phyloP scores from a whole-genome alignment of 331 rosid genomes.

The Telfairia occidentalis region DNA sequence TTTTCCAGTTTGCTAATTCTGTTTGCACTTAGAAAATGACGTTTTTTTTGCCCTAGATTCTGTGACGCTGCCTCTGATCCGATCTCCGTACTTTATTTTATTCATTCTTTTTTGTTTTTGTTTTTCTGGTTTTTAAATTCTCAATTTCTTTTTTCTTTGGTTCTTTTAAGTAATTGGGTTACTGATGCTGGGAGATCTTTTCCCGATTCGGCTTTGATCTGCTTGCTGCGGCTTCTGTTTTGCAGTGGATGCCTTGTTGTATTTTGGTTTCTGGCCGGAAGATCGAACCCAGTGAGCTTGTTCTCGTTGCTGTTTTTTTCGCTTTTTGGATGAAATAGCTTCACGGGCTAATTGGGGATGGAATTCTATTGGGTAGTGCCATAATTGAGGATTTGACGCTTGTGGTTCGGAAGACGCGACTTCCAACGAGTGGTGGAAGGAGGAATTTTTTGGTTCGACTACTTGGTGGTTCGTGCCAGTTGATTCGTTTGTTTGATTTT shows the following conservation, averaged over 20 bases:
- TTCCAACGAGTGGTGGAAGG: slow-evolving; percentile 19
- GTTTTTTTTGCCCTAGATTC: slow-evolving; percentile 36
- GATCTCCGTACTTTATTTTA: slow-evolving; percentile 22
- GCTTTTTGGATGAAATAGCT: background rate
- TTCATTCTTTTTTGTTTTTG: background rate
- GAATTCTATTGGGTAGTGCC: slow-evolving; percentile 6
- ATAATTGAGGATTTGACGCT: slow-evolving; percentile 17
- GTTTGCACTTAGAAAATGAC: slow-evolving; percentile 16
- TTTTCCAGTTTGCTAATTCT: background rate
- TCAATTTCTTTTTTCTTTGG: background rate
- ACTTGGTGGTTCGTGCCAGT: slow-evolving; percentile 21
- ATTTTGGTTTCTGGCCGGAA: background rate
- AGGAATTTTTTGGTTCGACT: slow-evolving; percentile 32
- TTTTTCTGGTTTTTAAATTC: too few species aligned
- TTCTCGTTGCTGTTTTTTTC: slow-evolving; percentile 22
- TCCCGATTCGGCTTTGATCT: slow-evolving; percentile 11
- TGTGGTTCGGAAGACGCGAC: slow-evolving; percentile 17
- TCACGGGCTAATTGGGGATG: background rate
- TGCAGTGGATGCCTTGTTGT: background rate
- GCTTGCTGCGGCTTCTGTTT: background rate
- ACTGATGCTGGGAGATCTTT: background rate
- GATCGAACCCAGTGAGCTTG: background rate
- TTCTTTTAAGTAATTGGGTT: background rate
- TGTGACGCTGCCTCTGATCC: slow-evolving; percentile 40
- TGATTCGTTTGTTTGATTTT: background rate